phyloP scores from a whole-genome alignment of 768 basidiomycete genomes.

The Kwoniella bestiolae region DNA sequence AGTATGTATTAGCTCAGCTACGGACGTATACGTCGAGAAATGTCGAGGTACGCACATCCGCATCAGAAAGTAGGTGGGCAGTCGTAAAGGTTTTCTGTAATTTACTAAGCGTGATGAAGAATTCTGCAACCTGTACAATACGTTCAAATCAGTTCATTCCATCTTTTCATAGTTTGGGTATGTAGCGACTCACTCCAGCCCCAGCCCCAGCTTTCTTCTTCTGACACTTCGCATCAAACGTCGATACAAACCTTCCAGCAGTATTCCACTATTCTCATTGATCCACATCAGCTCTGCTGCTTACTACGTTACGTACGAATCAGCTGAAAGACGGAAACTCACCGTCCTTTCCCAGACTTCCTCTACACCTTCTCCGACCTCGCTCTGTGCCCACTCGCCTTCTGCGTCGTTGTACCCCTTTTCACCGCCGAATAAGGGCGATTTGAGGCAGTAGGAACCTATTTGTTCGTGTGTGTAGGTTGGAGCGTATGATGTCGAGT shows the following conservation, averaged over 20 bases:
- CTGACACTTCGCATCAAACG: slow-evolving; percentile 42
- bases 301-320: not conserved
- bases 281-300: not conserved
- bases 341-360: slow-evolving; percentile 55
- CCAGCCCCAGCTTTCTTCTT: slow-evolving; percentile 22
- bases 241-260: slow-evolving; percentile 50
- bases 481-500: slow-evolving; percentile 19
- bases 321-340: slow-evolving; percentile 11
- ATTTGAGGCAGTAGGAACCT: slow-evolving; percentile 43
- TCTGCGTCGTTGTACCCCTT: slow-evolving; percentile 42
- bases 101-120: slow-evolving; percentile 47
- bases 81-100: slow-evolving; percentile 40
- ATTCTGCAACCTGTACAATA: slow-evolving; percentile 44
- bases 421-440: slow-evolving; percentile 39
- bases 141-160: not conserved
- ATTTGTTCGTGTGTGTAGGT: slow-evolving; percentile 51
- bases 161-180: not conserved
- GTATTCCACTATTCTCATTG: slow-evolving; percentile 44
- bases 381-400: slow-evolving; percentile 54
- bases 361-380: slow-evolving; percentile 56
- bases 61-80: slow-evolving; percentile 39
- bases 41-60: slow-evolving; percentile 45
- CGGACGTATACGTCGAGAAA: not conserved
- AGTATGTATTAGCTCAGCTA: not conserved
- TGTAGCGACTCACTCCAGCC: slow-evolving; percentile 31